A percentile compares a stretch with the other conserved stretches of the same genome.
phyloP scores from a whole-genome alignment of 805 yeast genomes.

The Candida glaebosa region DNA sequence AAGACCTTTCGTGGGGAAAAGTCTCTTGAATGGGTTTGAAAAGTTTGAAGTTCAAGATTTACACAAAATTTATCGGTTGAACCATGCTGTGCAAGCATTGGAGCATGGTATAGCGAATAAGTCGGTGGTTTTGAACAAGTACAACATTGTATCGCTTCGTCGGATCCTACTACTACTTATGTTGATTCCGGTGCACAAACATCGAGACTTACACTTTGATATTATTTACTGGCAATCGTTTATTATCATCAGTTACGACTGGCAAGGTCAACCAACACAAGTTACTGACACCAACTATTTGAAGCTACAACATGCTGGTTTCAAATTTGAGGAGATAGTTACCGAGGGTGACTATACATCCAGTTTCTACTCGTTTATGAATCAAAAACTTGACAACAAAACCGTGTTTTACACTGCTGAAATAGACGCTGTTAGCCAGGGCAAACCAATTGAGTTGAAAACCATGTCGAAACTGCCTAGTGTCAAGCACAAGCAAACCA shows the following conservation, averaged over 20 bases:
- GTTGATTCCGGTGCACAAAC: constrained; percentile 16
- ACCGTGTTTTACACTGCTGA: constrained; percentile 20
- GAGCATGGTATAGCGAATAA: constrained; percentile 8
- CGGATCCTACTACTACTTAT: constrained; percentile 17
- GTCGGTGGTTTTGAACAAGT: constrained; percentile 3
- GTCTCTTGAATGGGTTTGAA: constrained; percentile 16
- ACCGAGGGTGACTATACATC: constrained; percentile 8
- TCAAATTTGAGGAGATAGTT: constrained; percentile 18
- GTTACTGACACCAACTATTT: constrained; percentile 3
- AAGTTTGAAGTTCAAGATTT: constrained; percentile 9
- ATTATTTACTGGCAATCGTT: constrained; percentile 16
- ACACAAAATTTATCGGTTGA: constrained; percentile 13
- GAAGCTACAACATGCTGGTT: constrained; percentile 18
- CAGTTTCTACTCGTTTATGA: constrained; percentile 15
- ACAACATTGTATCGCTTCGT: constrained; percentile 15
- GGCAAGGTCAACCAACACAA: constrained; percentile 10
- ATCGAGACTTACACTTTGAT: constrained; percentile 12
- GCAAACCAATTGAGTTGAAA: constrained; percentile 20
- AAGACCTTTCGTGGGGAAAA: constrained; percentile 14
- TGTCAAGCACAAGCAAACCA: constrained; percentile 7
- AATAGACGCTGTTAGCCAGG: constrained; percentile 16
- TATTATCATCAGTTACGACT: constrained; percentile 18
- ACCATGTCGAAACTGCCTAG: constrained; percentile 14
- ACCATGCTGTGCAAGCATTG: constrained; percentile 13
- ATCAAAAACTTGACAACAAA: constrained; percentile 9